Evolutionary conservation across 2,329 filamentous ascomycete species (phyloP).

Genomic region (Plenodomus lindquistii): DNA sequence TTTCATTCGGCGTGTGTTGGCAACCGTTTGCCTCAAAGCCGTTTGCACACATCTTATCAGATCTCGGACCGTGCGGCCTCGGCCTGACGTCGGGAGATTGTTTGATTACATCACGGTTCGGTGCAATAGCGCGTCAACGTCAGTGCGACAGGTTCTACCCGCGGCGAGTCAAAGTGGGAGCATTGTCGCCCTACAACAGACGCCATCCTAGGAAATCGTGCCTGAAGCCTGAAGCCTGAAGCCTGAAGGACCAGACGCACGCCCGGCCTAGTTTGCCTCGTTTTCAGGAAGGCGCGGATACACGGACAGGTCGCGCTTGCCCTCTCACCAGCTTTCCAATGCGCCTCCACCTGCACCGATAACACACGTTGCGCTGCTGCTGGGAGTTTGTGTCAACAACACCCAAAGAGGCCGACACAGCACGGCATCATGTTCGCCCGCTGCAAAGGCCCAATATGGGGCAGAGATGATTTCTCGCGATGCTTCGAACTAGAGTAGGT

Average conservation of each 20-base stretch:
- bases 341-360: constrained; percentile 16
- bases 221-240: not conserved
- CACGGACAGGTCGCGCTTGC: constrained; percentile 3
- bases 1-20: not conserved
- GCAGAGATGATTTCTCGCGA: constrained; percentile 62
- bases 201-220: not conserved
- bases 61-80: not conserved
- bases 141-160: constrained; percentile 14
- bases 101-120: constrained; percentile 12
- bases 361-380: constrained; percentile 5
- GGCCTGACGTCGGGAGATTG: not conserved
- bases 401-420: constrained; percentile 14
- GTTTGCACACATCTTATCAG: not conserved
- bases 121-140: constrained; percentile 8
- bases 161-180: constrained; percentile 3
- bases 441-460: constrained; percentile 63
- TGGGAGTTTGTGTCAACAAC: constrained; percentile 10
- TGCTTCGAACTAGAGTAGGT: constrained; percentile 70
- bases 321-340: constrained; percentile 21
- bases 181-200: constrained; percentile 3
- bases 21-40: not conserved
- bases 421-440: constrained; percentile 55
- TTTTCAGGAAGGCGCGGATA: not conserved
- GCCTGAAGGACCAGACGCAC: not conserved
- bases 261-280: not conserved